Evolutionary conservation across 768 basidiomycete species (phyloP).

Genomic region (Amanita fuliginea): DNA sequence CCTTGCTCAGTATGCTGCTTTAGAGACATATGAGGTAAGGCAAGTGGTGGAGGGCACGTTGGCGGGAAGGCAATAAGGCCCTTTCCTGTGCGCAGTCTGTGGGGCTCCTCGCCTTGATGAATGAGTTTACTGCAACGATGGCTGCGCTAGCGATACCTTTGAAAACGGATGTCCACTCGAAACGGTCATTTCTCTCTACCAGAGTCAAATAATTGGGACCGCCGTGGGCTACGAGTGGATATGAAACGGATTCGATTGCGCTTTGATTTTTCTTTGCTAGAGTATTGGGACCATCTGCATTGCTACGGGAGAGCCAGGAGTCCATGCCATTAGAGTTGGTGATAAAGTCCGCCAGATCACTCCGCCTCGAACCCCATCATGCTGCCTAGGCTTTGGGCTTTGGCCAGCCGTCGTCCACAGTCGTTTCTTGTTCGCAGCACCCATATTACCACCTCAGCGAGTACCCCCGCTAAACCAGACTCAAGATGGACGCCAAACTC

Average conservation of each 20-base stretch:
- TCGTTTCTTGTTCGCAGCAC: constrained; percentile 24
- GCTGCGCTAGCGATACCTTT: constrained; percentile 11
- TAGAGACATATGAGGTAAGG: constrained; percentile 20
- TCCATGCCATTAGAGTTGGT: constrained; percentile 58
- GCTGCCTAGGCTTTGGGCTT: constrained; percentile 43
- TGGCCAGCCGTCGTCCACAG: constrained; percentile 26
- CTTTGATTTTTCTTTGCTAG: constrained; percentile 18
- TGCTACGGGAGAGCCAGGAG: constrained; percentile 53
- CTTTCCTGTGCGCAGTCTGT: constrained; percentile 15
- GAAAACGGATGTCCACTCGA: constrained; percentile 43
- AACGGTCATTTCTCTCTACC: constrained; percentile 25
- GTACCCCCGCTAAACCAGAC: constrained; percentile 20
- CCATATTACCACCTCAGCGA: constrained; percentile 28
- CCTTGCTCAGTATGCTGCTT: constrained; percentile 55
- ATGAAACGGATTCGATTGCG: constrained; percentile 19
- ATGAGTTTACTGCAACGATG: constrained; percentile 7
- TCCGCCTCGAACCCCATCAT: constrained; percentile 5
- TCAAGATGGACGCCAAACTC: constrained; percentile 67
- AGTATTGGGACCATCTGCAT: constrained; percentile 13
- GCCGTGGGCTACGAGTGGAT: constrained; percentile 50
- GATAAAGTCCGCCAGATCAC: constrained; percentile 17
- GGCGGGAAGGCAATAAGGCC: constrained; percentile 44
- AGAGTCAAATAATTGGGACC: constrained; percentile 47
- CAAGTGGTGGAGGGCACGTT: constrained; percentile 30
- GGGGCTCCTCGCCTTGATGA: not conserved